These are phyloP conservation scores for Papiliotrema terrestris DNA, from an alignment of 1,284 basidiomycete genomes.

Conservation along the genomic window DNA sequence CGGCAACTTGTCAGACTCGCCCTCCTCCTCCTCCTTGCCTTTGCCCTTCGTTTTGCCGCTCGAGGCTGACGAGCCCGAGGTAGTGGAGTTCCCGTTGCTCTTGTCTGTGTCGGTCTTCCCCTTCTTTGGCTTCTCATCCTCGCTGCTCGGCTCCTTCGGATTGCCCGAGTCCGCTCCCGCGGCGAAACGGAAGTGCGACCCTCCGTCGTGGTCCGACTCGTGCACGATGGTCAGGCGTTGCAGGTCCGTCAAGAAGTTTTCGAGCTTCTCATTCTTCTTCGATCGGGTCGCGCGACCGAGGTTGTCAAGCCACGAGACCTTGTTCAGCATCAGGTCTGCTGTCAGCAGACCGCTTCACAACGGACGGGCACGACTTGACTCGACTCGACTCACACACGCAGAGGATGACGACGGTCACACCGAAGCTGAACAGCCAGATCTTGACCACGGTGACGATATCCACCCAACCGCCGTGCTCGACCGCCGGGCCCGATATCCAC, in stretches of 20 bases:
- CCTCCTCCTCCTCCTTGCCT: not conserved
- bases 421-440: conserved; percentile 55
- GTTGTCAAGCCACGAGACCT: conserved; percentile 52
- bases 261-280: conserved; percentile 52
- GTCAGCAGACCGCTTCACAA: too few relatives aligned
- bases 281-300: conserved; percentile 52
- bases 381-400: conserved; percentile 48
- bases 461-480: conserved; percentile 50
- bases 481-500: conserved; percentile 54
- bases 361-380: too few relatives aligned
- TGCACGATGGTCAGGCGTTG: conserved; percentile 55
- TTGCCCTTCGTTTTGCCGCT: not conserved
- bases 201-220: conserved; percentile 37
- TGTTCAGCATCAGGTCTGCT: conserved; percentile 47
- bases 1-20: not conserved
- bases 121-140: not conserved
- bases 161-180: not conserved
- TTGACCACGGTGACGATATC: conserved; percentile 57
- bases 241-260: conserved; percentile 55
- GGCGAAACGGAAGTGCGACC: conserved; percentile 25
- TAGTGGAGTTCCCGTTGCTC: not conserved
- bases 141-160: not conserved
- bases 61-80: not conserved
- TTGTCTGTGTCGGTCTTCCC: not conserved
- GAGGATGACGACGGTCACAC: conserved; percentile 53